phyloP scores from a whole-genome alignment of 495 filamentous ascomycete species.

The Annulohypoxylon bovei region DNA sequence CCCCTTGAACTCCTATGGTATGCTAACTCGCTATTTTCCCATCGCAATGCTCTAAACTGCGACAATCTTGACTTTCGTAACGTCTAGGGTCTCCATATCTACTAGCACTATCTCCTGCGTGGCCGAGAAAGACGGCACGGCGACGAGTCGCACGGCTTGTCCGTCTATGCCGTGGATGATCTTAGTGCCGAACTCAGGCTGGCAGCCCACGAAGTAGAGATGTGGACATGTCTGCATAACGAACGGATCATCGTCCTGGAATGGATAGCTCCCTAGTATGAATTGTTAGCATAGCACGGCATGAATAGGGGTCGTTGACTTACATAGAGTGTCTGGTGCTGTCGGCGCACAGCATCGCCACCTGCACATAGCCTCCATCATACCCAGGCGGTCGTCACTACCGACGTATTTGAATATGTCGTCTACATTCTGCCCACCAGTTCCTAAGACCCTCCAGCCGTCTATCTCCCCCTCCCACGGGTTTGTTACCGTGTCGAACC shows the following conservation, averaged over 20 bases:
- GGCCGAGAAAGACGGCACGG: conserved; percentile 81
- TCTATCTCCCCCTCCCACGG: conserved; percentile 91
- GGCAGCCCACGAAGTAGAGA: conserved; percentile 89
- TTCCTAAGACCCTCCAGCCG: conserved; percentile 85
- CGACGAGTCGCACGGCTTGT: conserved; percentile 76
- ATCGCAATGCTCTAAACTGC: conserved; percentile 20
- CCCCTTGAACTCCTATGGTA: conserved; percentile 14
- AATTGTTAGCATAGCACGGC: conserved; percentile 22
- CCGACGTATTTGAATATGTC: conserved; percentile 92
- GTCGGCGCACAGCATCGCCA: conserved; percentile 95
- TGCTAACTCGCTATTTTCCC: conserved; percentile 1
- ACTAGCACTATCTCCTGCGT: conserved; percentile 86
- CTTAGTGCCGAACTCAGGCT: conserved; percentile 81
- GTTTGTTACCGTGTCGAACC: conserved; percentile 92
- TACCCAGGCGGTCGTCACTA: conserved; percentile 75
- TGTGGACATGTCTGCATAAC: conserved; percentile 85
- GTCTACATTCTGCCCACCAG: conserved; percentile 90
- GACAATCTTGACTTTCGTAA: conserved; percentile 69
- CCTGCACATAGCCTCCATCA: conserved; percentile 91
- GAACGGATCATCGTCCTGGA: conserved; percentile 90
- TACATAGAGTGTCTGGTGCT: conserved; percentile 95
- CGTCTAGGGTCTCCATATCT: conserved; percentile 84
- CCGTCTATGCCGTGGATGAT: conserved; percentile 68
- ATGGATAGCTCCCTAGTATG: conserved; percentile 86
- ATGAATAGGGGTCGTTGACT: conserved; percentile 47